These are phyloP conservation scores for Diaporthe sp. DNA, from an alignment of 2,329 filamentous ascomycete species.

Conservation along the genomic window DNA sequence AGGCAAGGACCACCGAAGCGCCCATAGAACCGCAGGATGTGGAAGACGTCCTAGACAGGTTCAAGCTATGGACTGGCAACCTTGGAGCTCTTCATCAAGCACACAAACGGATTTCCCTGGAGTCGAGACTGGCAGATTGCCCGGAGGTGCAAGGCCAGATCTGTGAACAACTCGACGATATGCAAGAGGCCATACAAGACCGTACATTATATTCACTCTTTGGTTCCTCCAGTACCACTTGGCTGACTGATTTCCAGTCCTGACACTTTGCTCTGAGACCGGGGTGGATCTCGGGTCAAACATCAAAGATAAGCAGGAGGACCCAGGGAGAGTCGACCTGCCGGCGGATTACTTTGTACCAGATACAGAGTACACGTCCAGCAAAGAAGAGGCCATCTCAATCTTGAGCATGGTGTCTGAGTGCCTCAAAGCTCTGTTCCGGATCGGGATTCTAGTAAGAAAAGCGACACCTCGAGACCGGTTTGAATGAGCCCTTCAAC, in stretches of 20 bases:
- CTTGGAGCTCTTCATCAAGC: conserved; percentile 2
- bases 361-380: not conserved
- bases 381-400: not conserved
- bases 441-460: not conserved
- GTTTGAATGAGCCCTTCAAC: not conserved
- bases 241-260: not conserved
- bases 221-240: not conserved
- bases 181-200: not conserved
- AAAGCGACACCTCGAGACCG: conserved; percentile 1
- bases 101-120: not conserved
- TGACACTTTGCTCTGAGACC: not conserved
- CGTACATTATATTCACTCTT: not conserved
- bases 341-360: not conserved
- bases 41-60: not conserved
- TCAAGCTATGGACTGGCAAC: conserved; percentile 9
- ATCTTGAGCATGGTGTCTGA: not conserved
- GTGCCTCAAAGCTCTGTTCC: not conserved
- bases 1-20: not conserved
- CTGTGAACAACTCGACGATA: not conserved
- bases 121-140: conserved; percentile 1
- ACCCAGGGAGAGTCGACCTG: not conserved
- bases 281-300: not conserved
- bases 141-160: not conserved
- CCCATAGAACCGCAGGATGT: not conserved
- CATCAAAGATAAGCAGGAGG: not conserved